Percentiles rank a stretch among this genome's conserved stretches.
phyloP scores from a whole-genome alignment of 1,284 basidiomycete genomes.

The Rhodotorula sp. region DNA sequence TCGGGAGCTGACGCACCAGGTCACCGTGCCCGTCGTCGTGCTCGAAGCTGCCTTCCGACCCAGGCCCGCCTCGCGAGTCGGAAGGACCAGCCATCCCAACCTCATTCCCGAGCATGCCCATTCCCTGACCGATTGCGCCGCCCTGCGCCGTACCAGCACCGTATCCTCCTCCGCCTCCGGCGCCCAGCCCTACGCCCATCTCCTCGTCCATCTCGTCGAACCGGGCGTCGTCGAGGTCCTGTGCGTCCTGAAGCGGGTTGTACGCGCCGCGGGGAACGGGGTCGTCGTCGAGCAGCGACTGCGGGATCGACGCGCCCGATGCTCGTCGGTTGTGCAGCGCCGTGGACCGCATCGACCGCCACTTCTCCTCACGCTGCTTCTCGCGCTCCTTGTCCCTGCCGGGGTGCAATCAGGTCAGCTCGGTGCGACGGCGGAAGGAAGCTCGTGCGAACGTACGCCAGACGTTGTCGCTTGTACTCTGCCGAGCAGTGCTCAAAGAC shows the following conservation, averaged over 20 bases:
- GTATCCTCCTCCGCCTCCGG: background rate
- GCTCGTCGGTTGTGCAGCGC: constrained; percentile 39
- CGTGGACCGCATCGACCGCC: constrained; percentile 39
- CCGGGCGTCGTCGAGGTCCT: constrained; percentile 29
- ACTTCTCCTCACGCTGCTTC: constrained; percentile 39
- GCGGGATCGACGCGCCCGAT: constrained; percentile 14
- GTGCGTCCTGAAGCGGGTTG: constrained; percentile 33
- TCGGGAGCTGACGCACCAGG: constrained; percentile 16
- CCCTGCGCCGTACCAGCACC: background rate
- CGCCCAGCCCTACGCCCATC: constrained; percentile 19
- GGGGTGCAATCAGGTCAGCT: background rate
- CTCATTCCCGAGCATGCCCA: background rate
- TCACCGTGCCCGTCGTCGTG: constrained; percentile 24
- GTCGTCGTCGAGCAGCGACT: constrained; percentile 31
- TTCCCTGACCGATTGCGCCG: background rate
- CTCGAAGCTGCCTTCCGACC: constrained; percentile 7
- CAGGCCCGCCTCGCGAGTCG: background rate
- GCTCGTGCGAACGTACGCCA: constrained; percentile 61
- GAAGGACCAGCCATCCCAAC: background rate
- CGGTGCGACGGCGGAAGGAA: no score
- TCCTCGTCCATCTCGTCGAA: constrained; percentile 40
- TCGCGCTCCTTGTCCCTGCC: constrained; percentile 40
- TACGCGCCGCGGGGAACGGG: constrained; percentile 34
- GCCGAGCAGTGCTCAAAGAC: constrained; percentile 91
- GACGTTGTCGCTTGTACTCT: constrained; percentile 84